Conservation (phyloP, 495 filamentous ascomycete species). For the Aspergillus nanangensis region DNA sequence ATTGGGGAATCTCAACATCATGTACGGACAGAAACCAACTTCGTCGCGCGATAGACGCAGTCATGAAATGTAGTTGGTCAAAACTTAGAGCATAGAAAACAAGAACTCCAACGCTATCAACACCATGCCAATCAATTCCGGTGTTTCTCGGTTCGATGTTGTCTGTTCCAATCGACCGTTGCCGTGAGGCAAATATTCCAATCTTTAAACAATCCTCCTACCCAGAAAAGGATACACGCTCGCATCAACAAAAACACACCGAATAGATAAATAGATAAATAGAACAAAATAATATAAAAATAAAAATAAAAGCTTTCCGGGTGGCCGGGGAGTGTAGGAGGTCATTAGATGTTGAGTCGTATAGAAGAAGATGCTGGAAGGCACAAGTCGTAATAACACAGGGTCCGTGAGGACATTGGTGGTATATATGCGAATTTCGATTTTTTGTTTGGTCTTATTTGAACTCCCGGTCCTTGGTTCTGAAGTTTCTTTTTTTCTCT, state of each 20-base stretch:
- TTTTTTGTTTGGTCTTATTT: too few species aligned
- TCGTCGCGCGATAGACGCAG: too few species aligned
- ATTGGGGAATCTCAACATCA: constrained; percentile 11
- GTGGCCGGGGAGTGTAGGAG: too few species aligned
- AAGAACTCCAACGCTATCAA: constrained; percentile 20
- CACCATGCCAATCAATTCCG: constrained; percentile 14
- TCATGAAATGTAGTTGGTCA: too few species aligned
- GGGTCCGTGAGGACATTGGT: constrained; percentile 19
- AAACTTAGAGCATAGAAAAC: too few species aligned
- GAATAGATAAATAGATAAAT: neutral
- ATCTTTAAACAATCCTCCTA: constrained; percentile 29
- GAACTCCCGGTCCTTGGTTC: too few species aligned
- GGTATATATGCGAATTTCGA: constrained; percentile 13
- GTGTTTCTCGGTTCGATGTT: constrained; percentile 5
- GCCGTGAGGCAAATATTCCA: constrained; percentile 39
- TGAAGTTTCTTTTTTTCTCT: neutral
- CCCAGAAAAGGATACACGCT: constrained; percentile 5
- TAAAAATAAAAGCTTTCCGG: constrained; percentile 1
- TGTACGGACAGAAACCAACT: too few species aligned
- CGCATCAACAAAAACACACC: too few species aligned
- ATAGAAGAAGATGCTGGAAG: constrained; percentile 4
- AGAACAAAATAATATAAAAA: constrained; percentile 14
- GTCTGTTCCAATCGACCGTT: constrained; percentile 13
- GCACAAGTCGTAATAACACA: constrained; percentile 14
- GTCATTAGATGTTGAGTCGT: constrained; percentile 3